phyloP scores from a whole-genome alignment of 768 basidiomycete genomes.

The Auriculariales sp. region DNA sequence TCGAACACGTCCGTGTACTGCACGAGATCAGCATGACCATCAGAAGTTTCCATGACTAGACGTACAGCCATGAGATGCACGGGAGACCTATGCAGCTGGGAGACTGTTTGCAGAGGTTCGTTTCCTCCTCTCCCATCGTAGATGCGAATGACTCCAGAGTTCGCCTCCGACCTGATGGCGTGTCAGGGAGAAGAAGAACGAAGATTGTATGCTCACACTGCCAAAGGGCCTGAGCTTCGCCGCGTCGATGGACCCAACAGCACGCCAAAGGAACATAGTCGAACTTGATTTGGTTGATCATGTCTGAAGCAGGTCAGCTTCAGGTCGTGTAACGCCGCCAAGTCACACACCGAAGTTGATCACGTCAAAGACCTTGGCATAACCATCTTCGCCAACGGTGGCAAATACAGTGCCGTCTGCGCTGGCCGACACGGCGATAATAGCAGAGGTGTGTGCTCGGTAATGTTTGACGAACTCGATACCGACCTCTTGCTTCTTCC shows the following conservation, averaged over 20 bases:
- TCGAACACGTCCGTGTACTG: constrained; percentile 88
- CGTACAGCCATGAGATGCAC: constrained; percentile 85
- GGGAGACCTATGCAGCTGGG: constrained; percentile 69
- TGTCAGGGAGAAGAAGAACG: neutral
- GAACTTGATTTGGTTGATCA: constrained; percentile 96
- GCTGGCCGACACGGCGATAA: constrained; percentile 71
- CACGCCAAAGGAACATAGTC: constrained; percentile 75
- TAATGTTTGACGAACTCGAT: constrained; percentile 99
- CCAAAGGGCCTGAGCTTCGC: constrained; percentile 79
- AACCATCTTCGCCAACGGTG: constrained; percentile 82
- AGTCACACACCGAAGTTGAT: constrained; percentile 78
- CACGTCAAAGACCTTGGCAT: constrained; percentile 91
- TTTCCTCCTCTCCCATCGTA: constrained; percentile 88
- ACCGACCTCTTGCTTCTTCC: constrained; percentile 94
- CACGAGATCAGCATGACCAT: neutral
- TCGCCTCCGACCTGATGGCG: constrained; percentile 54
- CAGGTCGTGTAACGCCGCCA: neutral
- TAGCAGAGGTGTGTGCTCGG: constrained; percentile 73
- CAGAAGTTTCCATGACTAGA: constrained; percentile 8
- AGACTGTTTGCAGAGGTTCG: constrained; percentile 58
- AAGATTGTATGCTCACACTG: constrained; percentile 45
- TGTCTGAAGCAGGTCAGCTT: constrained; percentile 42
- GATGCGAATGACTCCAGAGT: constrained; percentile 60
- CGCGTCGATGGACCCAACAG: constrained; percentile 88
- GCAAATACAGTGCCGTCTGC: constrained; percentile 88